These are phyloP conservation scores for Eleusine indica DNA, from an alignment of 176 grass and related monocot species.

Conservation along the genomic window DNA sequence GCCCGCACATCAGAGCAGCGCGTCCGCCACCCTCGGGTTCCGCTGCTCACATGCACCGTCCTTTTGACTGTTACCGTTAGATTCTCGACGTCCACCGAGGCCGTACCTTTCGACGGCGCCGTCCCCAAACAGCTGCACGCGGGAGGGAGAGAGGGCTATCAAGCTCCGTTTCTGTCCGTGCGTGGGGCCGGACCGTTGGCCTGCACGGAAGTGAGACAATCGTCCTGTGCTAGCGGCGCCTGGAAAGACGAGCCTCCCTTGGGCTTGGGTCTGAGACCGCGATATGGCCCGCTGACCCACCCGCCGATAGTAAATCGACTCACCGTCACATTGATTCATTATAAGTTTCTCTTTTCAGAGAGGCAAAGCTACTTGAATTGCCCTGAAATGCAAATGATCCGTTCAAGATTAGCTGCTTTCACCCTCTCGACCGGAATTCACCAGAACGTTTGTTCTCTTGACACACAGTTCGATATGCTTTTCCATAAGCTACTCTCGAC, in stretches of 20 bases:
- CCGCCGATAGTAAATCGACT: neutral
- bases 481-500: no score
- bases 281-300: conserved; percentile 27
- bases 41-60: conserved; percentile 4
- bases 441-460: no score
- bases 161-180: neutral
- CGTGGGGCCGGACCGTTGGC: neutral
- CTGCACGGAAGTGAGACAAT: neutral
- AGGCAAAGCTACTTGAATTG: no score
- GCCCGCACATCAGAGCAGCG: neutral
- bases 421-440: no score
- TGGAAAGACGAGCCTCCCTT: neutral
- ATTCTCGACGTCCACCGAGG: conserved; percentile 28
- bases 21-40: neutral
- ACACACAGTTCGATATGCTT: no score
- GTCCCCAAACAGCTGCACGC: neutral
- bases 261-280: conserved; percentile 26
- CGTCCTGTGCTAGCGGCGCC: neutral
- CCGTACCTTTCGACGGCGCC: conserved; percentile 36
- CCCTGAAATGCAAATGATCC: no score
- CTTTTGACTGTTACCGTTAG: conserved; percentile 56
- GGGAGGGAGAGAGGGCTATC: neutral
- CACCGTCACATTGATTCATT: neutral
- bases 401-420: no score
- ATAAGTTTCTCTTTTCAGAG: no score